Evolutionary conservation across 2,329 filamentous ascomycete genomes (phyloP).

Genomic region (Cordyceps tenuipes): DNA sequence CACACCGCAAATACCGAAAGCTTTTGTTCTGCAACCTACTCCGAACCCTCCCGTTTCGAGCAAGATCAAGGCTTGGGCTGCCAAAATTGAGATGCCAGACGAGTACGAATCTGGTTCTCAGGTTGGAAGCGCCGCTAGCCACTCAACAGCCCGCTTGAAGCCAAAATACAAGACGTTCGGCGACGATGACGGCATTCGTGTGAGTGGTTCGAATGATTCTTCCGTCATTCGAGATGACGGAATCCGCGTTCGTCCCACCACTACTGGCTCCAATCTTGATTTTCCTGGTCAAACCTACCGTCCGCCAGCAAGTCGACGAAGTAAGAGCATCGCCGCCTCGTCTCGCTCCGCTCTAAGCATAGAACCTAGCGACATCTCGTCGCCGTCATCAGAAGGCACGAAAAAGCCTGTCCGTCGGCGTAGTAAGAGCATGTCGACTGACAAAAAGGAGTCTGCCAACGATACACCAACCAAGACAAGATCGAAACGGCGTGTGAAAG

Average conservation of each 20-base stretch:
- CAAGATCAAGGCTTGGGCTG: constrained; percentile 57
- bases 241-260: constrained; percentile 13
- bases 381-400: constrained; percentile 8
- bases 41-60: constrained; percentile 47
- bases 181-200: constrained; percentile 25
- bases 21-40: constrained; percentile 46
- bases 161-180: constrained; percentile 11
- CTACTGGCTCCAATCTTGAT: constrained; percentile 16
- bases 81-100: constrained; percentile 43
- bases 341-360: not conserved
- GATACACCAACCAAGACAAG: constrained; percentile 32
- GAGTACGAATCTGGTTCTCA: constrained; percentile 20
- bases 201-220: constrained; percentile 15
- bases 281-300: constrained; percentile 12
- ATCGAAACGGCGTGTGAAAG: constrained; percentile 17
- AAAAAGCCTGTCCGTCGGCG: constrained; percentile 1
- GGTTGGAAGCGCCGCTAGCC: constrained; percentile 22
- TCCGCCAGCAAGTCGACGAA: constrained; percentile 6
- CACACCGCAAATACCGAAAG: constrained; percentile 40
- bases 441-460: constrained; percentile 21
- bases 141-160: constrained; percentile 7
- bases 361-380: constrained; percentile 4
- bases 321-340: constrained; percentile 7
- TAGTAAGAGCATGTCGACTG: constrained; percentile 2
- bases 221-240: constrained; percentile 14